Evolutionary conservation across 2,329 filamentous ascomycete species (phyloP).

Genomic region (Didymella sp.): DNA sequence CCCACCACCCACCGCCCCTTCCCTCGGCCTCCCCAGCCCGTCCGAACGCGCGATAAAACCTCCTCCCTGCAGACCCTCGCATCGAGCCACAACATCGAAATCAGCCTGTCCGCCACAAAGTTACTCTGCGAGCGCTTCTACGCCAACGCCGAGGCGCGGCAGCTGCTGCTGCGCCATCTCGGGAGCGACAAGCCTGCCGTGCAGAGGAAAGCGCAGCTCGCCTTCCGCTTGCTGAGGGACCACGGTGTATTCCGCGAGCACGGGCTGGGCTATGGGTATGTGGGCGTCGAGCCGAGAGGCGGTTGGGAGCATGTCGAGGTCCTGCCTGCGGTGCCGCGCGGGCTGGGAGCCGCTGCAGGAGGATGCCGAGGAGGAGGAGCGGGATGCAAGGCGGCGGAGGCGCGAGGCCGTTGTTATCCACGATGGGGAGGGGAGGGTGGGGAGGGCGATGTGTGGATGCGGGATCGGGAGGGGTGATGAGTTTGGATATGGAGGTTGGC

Average conservation of each 20-base stretch:
- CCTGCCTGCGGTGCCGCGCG: background rate
- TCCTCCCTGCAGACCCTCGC: conserved; percentile 52
- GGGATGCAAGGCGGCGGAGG: conserved; percentile 74
- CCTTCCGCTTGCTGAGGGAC: conserved; percentile 37
- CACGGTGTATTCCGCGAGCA: conserved; percentile 21
- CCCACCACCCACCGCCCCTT: conserved; percentile 61
- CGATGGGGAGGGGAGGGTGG: conserved; percentile 78
- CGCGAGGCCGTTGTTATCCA: conserved; percentile 91
- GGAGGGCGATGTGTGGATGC: conserved; percentile 79
- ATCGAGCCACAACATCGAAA: conserved; percentile 52
- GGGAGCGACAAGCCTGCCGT: conserved; percentile 27
- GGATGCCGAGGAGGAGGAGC: conserved; percentile 64
- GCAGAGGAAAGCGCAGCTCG: conserved; percentile 33
- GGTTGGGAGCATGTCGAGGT: conserved; percentile 3
- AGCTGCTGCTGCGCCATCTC: conserved; percentile 36
- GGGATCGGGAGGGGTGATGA: conserved; percentile 30
- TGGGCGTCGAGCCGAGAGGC: conserved; percentile 1
- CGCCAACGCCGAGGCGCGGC: conserved; percentile 26
- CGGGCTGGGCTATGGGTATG: conserved; percentile 4
- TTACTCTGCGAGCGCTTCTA: conserved; percentile 50
- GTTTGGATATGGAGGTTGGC: conserved; percentile 9
- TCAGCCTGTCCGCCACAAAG: conserved; percentile 50
- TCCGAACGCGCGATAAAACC: conserved; percentile 63
- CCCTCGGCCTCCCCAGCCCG: conserved; percentile 57
- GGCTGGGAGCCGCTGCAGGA: conserved; percentile 7